Percentiles rank a stretch among this genome's conserved stretches.
phyloP scores from a whole-genome alignment of 2,329 filamentous ascomycete genomes.

The Talaromyces sp. region DNA sequence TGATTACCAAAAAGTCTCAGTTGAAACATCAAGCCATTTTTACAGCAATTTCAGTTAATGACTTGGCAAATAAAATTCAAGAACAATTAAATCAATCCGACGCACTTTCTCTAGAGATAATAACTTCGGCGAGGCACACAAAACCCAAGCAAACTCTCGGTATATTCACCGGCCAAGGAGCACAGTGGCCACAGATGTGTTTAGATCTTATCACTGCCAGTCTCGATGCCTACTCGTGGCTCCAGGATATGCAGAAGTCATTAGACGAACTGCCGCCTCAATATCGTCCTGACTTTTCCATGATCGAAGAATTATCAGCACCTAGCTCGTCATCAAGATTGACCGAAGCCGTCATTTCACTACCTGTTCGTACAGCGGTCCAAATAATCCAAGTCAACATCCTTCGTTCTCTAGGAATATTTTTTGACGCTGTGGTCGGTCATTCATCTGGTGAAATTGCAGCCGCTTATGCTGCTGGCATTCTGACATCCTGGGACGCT shows the following conservation, averaged over 20 bases:
- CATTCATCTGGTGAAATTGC: conserved; percentile 46
- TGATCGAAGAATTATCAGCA: conserved; percentile 16
- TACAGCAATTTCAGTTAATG: neutral
- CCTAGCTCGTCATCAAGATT: conserved; percentile 14
- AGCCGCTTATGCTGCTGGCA: conserved; percentile 42
- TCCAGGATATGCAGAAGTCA: conserved; percentile 5
- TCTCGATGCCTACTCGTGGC: conserved; percentile 2
- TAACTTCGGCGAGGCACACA: neutral
- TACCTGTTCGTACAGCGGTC: conserved; percentile 17
- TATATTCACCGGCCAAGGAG: conserved; percentile 29
- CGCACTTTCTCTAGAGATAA: neutral
- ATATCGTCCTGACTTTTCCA: conserved; percentile 13
- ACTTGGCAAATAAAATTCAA: conserved; percentile 9
- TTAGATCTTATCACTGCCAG: conserved; percentile 15
- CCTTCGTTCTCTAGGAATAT: conserved; percentile 22
- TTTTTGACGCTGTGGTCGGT: conserved; percentile 33
- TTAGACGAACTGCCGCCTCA: neutral
- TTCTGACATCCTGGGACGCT: conserved; percentile 31
- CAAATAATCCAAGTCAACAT: conserved; percentile 16
- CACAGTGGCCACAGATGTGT: conserved; percentile 27
- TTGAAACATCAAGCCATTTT: neutral
- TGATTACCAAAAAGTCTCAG: conserved; percentile 16
- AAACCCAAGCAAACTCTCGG: conserved; percentile 11
- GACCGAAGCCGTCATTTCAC: conserved; percentile 9
- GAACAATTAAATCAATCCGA: neutral